A percentile compares a stretch with the other conserved stretches of the same genome.
Conservation (phyloP, 2,329 filamentous ascomycete species). For the Clarireedia homoeocarpa region DNA sequence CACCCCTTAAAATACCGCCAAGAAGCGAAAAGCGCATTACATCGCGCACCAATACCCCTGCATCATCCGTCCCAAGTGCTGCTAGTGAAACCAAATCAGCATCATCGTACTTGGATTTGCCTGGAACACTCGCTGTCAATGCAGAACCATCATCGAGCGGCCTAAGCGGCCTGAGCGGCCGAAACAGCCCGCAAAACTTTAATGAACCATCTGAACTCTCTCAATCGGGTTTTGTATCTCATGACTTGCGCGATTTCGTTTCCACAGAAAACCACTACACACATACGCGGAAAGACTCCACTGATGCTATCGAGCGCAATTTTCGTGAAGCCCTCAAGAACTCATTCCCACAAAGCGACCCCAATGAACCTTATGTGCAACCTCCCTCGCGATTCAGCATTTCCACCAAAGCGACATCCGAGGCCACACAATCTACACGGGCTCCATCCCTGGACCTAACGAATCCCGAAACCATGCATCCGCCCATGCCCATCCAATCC, state of each 20-base stretch:
- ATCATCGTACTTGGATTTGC: slow-evolving; percentile 15
- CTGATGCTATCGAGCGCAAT: slow-evolving; percentile 22
- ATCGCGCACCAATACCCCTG: slow-evolving; percentile 18
- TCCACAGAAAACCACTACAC: not conserved
- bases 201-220: not conserved
- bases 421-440: slow-evolving; percentile 21
- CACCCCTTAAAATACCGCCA: slow-evolving; percentile 44
- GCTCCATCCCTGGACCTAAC: slow-evolving; percentile 15
- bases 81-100: slow-evolving; percentile 23
- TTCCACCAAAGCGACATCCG: slow-evolving; percentile 27
- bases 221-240: not conserved
- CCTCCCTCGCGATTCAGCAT: slow-evolving; percentile 29
- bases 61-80: slow-evolving; percentile 19
- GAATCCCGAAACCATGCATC: not conserved
- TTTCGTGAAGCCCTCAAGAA: slow-evolving; percentile 22
- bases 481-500: slow-evolving; percentile 8
- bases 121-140: slow-evolving; percentile 13
- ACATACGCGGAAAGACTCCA: slow-evolving; percentile 11
- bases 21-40: slow-evolving; percentile 37
- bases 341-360: slow-evolving; percentile 9
- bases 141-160: slow-evolving; percentile 14
- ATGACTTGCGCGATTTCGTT: not conserved
- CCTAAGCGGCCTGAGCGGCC: slow-evolving; percentile 11
- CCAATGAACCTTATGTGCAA: slow-evolving; percentile 22
- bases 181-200: slow-evolving; percentile 12